Percentiles rank a stretch among this genome's conserved stretches.
Evolutionary conservation across 2,329 filamentous ascomycete genomes (phyloP).

Genomic region (Chaetomium strumarium): DNA sequence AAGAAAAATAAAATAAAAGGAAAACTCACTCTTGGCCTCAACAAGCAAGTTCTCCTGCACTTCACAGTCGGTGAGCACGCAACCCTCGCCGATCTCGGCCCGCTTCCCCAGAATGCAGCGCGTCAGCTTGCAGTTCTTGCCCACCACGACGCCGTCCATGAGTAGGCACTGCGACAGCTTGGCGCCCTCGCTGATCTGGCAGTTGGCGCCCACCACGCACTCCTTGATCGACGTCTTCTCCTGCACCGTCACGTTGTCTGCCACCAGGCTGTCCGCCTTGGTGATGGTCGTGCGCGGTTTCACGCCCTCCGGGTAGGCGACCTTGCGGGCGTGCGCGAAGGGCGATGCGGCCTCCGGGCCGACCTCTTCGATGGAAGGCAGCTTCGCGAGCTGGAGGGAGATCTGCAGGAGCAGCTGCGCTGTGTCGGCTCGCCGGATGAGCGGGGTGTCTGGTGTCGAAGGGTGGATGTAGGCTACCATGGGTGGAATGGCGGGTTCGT

Average conservation of each 20-base stretch:
- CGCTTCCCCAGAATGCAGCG: conserved; percentile 81
- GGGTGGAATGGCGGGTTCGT: conserved; percentile 49
- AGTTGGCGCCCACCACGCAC: conserved; percentile 79
- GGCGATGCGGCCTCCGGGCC: conserved; percentile 56
- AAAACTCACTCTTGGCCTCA: conserved; percentile 64
- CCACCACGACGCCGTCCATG: conserved; percentile 87
- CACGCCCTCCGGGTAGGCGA: conserved; percentile 77
- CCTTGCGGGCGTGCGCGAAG: conserved; percentile 71
- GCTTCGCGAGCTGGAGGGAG: conserved; percentile 80
- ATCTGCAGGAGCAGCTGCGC: conserved; percentile 73
- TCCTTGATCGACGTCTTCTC: conserved; percentile 92
- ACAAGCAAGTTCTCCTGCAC: conserved; percentile 85
- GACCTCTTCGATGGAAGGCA: conserved; percentile 63
- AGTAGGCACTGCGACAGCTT: conserved; percentile 81
- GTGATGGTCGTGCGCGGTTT: conserved; percentile 77
- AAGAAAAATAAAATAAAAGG: neutral
- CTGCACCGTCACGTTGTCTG: conserved; percentile 81
- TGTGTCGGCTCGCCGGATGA: conserved; percentile 86
- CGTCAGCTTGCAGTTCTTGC: conserved; percentile 76
- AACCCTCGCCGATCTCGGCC: conserved; percentile 76
- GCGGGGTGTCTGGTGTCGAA: conserved; percentile 40
- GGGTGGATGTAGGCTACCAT: conserved; percentile 80
- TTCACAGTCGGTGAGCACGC: conserved; percentile 80
- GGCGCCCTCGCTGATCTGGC: conserved; percentile 78
- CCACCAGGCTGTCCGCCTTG: conserved; percentile 73